Evolutionary conservation across 306 rosid genomes (phyloP), one percentile per base, ranked within the genome.

Genomic region (Pyrus pyrifolia): DNA sequence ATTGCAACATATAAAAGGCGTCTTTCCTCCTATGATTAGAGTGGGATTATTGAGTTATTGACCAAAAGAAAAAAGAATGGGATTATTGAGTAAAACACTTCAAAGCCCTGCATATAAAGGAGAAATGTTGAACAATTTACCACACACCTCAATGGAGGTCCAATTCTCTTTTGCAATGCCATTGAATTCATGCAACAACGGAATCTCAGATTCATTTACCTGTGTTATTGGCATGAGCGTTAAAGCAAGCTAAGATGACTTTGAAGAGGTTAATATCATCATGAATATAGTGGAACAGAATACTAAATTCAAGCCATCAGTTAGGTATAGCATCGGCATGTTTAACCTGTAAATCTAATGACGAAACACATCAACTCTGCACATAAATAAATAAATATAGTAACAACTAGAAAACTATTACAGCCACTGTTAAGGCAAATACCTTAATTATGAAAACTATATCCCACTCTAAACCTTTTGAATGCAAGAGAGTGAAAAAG

Each of bases 401-500:
- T 17, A 38, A 42, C 12, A 72, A 1, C 6, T 0, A 7, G 58
- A 59, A 60, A 40, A 38, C 1, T 12, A 53, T 13, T 23, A 70
- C 4, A 4, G 11, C 11, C 44, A 40, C 44, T 40, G 44, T 40
- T 30, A 71, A 51, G 11, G 53, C 71, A 80, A 83, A 61, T 86
- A 94, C 98, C 98, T 94, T 94, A 78, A 94, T 81, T 80, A 94
- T 85, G 91, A 94, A 94, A 83, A 94, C 98, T 78, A 86, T 82
- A 74, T 94, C 97, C 98, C 98, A 94, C 81, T 94, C 98, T 83
- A 94, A 87, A 76, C 98, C 98, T 83, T 94, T 94, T 38, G 98
- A 93, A 97, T 94, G 70, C 89, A 89, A 23, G 79, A 77, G 72
- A 65, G 22, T 55, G 70, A 63, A 40, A 60, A 44, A 65, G 10